Conservation (phyloP, 2,329 filamentous ascomycete genomes). For the Colletotrichum spinosum region DNA sequence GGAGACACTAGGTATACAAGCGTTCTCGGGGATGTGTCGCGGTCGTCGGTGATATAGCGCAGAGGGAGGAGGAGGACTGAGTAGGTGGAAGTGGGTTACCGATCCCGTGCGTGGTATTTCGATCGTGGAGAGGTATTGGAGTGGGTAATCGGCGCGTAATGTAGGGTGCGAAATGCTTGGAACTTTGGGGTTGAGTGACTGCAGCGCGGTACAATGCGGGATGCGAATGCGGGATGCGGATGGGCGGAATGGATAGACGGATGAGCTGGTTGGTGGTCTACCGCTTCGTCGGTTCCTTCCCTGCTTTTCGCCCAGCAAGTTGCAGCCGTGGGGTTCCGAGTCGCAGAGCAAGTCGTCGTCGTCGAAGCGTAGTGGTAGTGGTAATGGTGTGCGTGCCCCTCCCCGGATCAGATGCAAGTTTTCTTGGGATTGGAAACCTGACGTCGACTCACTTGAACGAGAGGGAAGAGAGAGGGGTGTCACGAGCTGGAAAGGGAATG, state of each 20-base stretch:
- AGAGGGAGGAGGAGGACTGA: background rate
- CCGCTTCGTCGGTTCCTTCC: no score
- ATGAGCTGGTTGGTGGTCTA: slow-evolving; percentile 1
- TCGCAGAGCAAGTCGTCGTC: background rate
- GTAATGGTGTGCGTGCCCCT: background rate
- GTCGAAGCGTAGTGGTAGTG: background rate
- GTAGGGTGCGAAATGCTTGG: slow-evolving; percentile 10
- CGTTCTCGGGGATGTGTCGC: background rate
- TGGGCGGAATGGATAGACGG: slow-evolving; percentile 2
- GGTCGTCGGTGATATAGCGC: slow-evolving; percentile 25
- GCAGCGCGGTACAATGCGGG: background rate
- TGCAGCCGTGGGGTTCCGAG: slow-evolving; percentile 19
- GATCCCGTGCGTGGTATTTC: slow-evolving; percentile 28
- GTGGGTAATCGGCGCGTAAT: slow-evolving; percentile 17
- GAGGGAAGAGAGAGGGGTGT: slow-evolving; percentile 27
- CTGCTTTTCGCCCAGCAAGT: background rate
- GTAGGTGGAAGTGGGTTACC: slow-evolving; percentile 7
- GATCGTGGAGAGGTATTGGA: slow-evolving; percentile 19
- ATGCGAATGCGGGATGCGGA: slow-evolving; percentile 15
- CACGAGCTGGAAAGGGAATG: slow-evolving; percentile 23
- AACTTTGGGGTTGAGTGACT: background rate
- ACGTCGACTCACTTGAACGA: slow-evolving; percentile 29
- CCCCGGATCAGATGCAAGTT: slow-evolving; percentile 25
- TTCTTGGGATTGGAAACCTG: slow-evolving; percentile 22
- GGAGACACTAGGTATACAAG: no score